These are phyloP conservation scores for Sporothrix brunneoviolacea DNA, from an alignment of 2,329 filamentous ascomycete genomes.

Conservation along the genomic window DNA sequence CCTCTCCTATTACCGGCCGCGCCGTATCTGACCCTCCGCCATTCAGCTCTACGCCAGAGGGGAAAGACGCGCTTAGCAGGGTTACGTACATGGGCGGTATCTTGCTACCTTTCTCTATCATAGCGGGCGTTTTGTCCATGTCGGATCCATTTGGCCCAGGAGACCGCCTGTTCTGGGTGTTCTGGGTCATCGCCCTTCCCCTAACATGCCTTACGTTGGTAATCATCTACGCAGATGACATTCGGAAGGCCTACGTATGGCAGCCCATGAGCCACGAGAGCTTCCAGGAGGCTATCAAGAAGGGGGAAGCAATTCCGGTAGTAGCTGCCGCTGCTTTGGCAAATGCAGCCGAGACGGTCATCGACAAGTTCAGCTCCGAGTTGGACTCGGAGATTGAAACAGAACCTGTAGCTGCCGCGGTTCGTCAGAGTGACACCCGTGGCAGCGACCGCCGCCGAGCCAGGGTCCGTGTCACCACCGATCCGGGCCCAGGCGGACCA, in stretches of 20 bases:
- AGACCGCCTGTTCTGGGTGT: conserved; percentile 39
- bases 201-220: conserved; percentile 33
- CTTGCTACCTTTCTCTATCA: conserved; percentile 41
- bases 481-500: not conserved
- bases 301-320: not conserved
- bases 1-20: not conserved
- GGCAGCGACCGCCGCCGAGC: not conserved
- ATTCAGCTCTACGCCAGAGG: conserved; percentile 22
- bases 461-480: not conserved
- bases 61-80: conserved; percentile 37
- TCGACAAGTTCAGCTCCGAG: not conserved
- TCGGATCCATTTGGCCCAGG: conserved; percentile 37
- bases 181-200: conserved; percentile 38
- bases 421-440: not conserved
- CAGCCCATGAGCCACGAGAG: conserved; percentile 13
- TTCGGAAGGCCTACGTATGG: conserved; percentile 41
- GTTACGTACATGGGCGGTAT: conserved; percentile 45
- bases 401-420: not conserved
- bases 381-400: conserved; percentile 5
- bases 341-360: not conserved
- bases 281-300: conserved; percentile 14
- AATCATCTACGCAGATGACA: conserved; percentile 42
- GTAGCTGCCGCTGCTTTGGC: not conserved
- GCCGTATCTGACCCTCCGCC: no score
- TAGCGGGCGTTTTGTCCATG: conserved; percentile 43